These are phyloP conservation scores for Chaetomium globosum DNA, from an alignment of 2,329 filamentous ascomycete genomes.

Conservation along the genomic window DNA sequence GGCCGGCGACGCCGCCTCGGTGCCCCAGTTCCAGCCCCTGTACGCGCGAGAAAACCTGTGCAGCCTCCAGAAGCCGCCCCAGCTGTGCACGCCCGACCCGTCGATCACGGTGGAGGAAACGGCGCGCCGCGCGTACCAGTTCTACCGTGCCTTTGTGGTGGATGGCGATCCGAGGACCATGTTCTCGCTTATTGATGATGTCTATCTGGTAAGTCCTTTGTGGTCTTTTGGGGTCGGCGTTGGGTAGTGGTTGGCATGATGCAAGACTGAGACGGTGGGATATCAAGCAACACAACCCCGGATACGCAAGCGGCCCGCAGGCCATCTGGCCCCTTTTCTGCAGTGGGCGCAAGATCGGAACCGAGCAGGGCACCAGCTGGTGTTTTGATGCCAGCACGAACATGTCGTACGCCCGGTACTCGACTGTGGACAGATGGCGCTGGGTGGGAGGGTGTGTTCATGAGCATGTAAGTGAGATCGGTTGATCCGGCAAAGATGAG, in stretches of 20 bases:
- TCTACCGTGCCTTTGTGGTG: slow-evolving; percentile 47
- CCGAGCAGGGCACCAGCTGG: slow-evolving; percentile 42
- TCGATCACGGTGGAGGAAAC: slow-evolving; percentile 45
- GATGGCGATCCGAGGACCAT: slow-evolving; percentile 46
- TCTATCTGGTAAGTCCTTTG: slow-evolving; percentile 41
- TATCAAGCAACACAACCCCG: slow-evolving; percentile 45
- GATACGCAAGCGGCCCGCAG: slow-evolving; percentile 43
- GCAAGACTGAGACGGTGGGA: neutral
- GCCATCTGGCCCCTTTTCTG: slow-evolving; percentile 47
- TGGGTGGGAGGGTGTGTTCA: slow-evolving; percentile 48
- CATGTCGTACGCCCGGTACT: slow-evolving; percentile 48
- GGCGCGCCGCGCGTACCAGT: slow-evolving; percentile 45
- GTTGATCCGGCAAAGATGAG: neutral
- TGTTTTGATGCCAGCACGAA: slow-evolving; percentile 46
- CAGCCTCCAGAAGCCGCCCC: slow-evolving; percentile 42
- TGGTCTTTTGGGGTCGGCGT: neutral
- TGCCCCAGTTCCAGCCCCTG: slow-evolving; percentile 23
- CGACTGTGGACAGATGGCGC: slow-evolving; percentile 45
- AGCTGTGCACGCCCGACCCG: slow-evolving; percentile 43
- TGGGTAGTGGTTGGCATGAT: neutral
- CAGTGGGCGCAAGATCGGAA: slow-evolving; percentile 43
- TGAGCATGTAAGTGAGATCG: slow-evolving; percentile 43
- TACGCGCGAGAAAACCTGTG: slow-evolving; percentile 45
- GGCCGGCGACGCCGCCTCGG: neutral
- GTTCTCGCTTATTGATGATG: slow-evolving; percentile 47